Evolutionary conservation across 2,329 filamentous ascomycete species (phyloP), one percentile per base, ranked within the genome.

Genomic region (Phoma sp.): DNA sequence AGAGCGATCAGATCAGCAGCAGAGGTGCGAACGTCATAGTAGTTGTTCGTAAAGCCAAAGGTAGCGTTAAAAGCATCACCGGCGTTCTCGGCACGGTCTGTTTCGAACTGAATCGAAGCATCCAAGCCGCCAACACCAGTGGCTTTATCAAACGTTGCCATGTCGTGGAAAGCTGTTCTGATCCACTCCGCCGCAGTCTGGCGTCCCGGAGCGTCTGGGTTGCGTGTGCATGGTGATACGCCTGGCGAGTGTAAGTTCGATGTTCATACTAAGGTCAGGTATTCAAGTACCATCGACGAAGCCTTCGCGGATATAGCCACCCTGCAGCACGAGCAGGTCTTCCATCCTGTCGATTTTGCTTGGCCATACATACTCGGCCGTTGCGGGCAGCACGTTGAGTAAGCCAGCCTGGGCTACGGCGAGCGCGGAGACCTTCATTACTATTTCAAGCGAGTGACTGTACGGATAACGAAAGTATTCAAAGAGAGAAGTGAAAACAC

Each of bases 151-250:
- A 65, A 64, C 0, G 71, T 73, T 1, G 68, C 64, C 43, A 73
- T 65, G 40, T 75, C 74, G 53, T 76, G 74, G 44, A 74, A 75
- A 35, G 70, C 68, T 21, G 69, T 71, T 9, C 73, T 65, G 13
- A 75, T 63, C 68, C 72, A 70, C 51, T 71, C 62, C 5, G 65
- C 64, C 3, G 64, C 52, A 15, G 64, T 68, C 36, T 68, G 65
- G n/a, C 62, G 55, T 4, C 62, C 65, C n/a, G 60, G 63, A 9
- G 27, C n/a, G 9, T 17, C 22, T 15, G 58, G 55, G 33, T 60
- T 63, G 33, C 63, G 63, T 13, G 36, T 56, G 43, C 65, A 68
- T 10, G 54, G 56, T 15, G 27, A 5, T 15, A 68, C 48, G 25
- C 62, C 62, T 65, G 19, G 29, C n/a, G n/a, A n/a, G 13, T 35